These are phyloP conservation scores for Cyclaneusma minus DNA, from an alignment of 2,329 filamentous ascomycete species.

Conservation along the genomic window DNA sequence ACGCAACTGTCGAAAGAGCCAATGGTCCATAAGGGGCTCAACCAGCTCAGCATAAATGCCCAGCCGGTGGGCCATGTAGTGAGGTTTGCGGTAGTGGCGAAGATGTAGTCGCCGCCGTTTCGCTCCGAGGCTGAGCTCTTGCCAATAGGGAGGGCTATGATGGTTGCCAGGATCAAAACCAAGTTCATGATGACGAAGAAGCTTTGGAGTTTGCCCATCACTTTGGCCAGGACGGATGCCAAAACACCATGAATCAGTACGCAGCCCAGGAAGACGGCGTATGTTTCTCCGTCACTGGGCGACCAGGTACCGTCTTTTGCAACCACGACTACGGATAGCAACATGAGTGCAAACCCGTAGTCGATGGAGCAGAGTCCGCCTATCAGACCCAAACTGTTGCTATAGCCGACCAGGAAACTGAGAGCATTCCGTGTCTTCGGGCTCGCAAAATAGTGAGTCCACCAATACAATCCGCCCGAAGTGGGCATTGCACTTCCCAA, in stretches of 20 bases:
- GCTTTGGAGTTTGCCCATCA: slow-evolving; percentile 44
- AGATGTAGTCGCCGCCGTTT: slow-evolving; percentile 34
- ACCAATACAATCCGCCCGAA: slow-evolving; percentile 38
- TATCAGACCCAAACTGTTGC: slow-evolving; percentile 43
- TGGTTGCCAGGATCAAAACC: slow-evolving; percentile 36
- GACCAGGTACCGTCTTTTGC: slow-evolving; percentile 38
- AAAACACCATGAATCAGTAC: slow-evolving; percentile 37
- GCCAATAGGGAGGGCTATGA: slow-evolving; percentile 39
- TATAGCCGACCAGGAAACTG: slow-evolving; percentile 45
- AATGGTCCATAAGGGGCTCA: slow-evolving; percentile 46
- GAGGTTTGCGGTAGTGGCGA: slow-evolving; percentile 37
- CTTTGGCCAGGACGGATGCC: slow-evolving; percentile 32
- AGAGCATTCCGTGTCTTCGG: slow-evolving; percentile 37
- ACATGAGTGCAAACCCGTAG: slow-evolving; percentile 38
- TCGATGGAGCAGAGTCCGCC: slow-evolving; percentile 47
- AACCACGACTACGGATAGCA: slow-evolving; percentile 41
- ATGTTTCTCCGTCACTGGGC: slow-evolving; percentile 38
- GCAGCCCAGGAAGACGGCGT: slow-evolving; percentile 37
- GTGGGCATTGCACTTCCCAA: slow-evolving; percentile 40
- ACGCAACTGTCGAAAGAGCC: slow-evolving; percentile 41
- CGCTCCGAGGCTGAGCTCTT: slow-evolving; percentile 18
- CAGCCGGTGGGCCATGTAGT: slow-evolving; percentile 41
- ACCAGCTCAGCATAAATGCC: slow-evolving; percentile 44
- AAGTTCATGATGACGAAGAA: slow-evolving; percentile 39
- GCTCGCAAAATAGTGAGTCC: slow-evolving; percentile 40